Percentiles rank a stretch among this genome's conserved stretches.
Evolutionary conservation across 345 rosid genomes (phyloP).

Genomic region (Pelargonium nanum): DNA sequence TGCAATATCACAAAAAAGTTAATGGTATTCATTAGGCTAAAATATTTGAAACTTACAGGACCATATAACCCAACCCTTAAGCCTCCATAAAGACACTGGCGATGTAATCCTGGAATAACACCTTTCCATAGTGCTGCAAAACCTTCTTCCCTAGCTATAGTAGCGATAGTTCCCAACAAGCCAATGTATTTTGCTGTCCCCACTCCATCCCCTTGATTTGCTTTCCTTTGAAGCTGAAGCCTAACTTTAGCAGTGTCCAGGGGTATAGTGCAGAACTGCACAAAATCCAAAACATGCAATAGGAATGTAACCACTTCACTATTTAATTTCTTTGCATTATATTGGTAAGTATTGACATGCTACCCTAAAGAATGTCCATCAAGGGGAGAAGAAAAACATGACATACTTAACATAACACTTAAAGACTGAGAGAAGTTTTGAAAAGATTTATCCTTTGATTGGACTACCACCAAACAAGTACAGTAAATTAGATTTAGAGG

Average conservation of each 20-base stretch:
- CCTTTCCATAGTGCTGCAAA: conserved; percentile 89
- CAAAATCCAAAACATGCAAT: conserved; percentile 8
- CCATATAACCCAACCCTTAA: conserved; percentile 82
- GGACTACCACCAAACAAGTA: too few relatives aligned
- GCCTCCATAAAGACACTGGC: conserved; percentile 88
- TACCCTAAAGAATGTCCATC: not conserved
- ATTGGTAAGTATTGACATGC: not conserved
- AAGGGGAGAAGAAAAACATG: not conserved
- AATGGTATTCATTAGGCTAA: not conserved
- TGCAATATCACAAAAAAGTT: not conserved
- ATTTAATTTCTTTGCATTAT: not conserved
- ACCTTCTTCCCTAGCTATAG: conserved; percentile 90
- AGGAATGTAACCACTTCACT: not conserved
- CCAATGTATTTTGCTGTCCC: conserved; percentile 63
- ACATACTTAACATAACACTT: not conserved
- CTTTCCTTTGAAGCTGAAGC: conserved; percentile 86
- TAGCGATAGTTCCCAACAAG: conserved; percentile 57
- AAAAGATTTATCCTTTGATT: too few relatives aligned
- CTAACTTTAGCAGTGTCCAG: conserved; percentile 93
- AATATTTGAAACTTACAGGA: conserved; percentile 50
- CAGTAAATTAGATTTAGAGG: too few relatives aligned
- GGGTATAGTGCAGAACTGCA: conserved; percentile 80
- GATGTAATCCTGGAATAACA: conserved; percentile 81
- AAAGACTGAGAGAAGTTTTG: too few relatives aligned
- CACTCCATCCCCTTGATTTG: conserved; percentile 36